phyloP scores from a whole-genome alignment of 208 protist genomes.

The Borovskyia barvae region DNA sequence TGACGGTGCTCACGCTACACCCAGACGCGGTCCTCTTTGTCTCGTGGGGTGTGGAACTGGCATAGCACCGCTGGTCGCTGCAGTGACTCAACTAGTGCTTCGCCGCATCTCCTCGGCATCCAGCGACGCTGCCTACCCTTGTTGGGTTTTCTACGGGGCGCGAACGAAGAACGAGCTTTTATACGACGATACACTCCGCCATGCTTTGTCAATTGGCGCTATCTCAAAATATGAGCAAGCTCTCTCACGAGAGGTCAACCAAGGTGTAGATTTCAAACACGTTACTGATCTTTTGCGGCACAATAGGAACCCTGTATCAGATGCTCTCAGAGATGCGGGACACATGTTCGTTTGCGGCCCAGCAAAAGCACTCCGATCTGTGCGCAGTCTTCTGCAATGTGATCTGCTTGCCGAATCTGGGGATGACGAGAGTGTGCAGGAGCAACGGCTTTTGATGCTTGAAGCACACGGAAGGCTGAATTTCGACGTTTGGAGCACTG shows the following conservation, averaged over 20 bases:
- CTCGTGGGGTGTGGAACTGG: conserved; percentile 78
- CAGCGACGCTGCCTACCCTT: conserved; percentile 24
- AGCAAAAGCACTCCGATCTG: conserved; percentile 39
- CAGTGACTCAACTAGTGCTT: conserved; percentile 48
- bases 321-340: conserved; percentile 26
- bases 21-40: conserved; percentile 30
- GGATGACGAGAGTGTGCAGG: conserved; percentile 71
- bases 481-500: conserved; percentile 78
- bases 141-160: conserved; percentile 74
- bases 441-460: conserved; percentile 62
- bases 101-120: conserved; percentile 6
- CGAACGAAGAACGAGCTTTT: conserved; percentile 55
- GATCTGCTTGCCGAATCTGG: conserved; percentile 52
- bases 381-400: conserved; percentile 39
- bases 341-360: conserved; percentile 79
- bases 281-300: conserved; percentile 64
- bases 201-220: conserved; percentile 37
- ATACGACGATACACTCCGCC: conserved; percentile 54
- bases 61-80: conserved; percentile 74
- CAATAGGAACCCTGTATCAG: conserved; percentile 23
- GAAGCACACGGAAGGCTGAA: conserved; percentile 51
- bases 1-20: neutral
- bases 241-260: conserved; percentile 42
- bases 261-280: conserved; percentile 18
- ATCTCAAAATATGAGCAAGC: conserved; percentile 62